Percentiles rank a stretch among this genome's conserved stretches.
Evolutionary conservation across 2,329 filamentous ascomycete species (phyloP).

Genomic region (Ophiostoma sp.): DNA sequence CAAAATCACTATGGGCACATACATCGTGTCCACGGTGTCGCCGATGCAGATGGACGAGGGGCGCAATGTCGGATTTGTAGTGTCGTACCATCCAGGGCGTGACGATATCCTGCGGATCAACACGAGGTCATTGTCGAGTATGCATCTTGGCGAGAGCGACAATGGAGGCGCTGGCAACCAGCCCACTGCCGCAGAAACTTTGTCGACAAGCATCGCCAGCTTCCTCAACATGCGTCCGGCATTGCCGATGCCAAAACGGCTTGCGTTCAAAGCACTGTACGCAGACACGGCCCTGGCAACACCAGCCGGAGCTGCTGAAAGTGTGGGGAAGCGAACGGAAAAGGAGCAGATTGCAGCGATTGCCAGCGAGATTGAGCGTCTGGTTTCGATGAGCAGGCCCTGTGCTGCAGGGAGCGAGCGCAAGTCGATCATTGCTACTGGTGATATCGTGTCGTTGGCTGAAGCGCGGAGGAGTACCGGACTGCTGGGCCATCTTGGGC

Average conservation of each 20-base stretch:
- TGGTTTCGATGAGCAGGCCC: conserved; percentile 49
- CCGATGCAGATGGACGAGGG: conserved; percentile 68
- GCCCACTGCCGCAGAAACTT: conserved; percentile 23
- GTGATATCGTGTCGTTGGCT: conserved; percentile 73
- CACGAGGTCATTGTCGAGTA: conserved; percentile 68
- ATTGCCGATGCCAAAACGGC: conserved; percentile 34
- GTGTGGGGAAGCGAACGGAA: conserved; percentile 42
- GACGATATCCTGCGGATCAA: conserved; percentile 73
- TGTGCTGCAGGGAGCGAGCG: conserved; percentile 36
- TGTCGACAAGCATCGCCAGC: conserved; percentile 35
- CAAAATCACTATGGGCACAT: conserved; percentile 72
- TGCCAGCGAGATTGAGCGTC: conserved; percentile 68
- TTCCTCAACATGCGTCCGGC: conserved; percentile 39
- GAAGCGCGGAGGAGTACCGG: conserved; percentile 86
- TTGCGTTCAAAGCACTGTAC: conserved; percentile 54
- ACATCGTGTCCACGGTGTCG: conserved; percentile 84
- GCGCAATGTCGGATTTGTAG: conserved; percentile 76
- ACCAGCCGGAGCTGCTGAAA: conserved; percentile 37
- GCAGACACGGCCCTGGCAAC: conserved; percentile 44
- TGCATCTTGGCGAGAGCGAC: conserved; percentile 28
- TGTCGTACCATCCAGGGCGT: conserved; percentile 68
- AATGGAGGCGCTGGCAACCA: conserved; percentile 15
- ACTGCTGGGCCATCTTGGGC: conserved; percentile 77
- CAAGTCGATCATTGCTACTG: conserved; percentile 48
- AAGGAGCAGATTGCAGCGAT: conserved; percentile 56